Evolutionary conservation across 495 filamentous ascomycete genomes (phyloP).

Genomic region (Podospora didyma): DNA sequence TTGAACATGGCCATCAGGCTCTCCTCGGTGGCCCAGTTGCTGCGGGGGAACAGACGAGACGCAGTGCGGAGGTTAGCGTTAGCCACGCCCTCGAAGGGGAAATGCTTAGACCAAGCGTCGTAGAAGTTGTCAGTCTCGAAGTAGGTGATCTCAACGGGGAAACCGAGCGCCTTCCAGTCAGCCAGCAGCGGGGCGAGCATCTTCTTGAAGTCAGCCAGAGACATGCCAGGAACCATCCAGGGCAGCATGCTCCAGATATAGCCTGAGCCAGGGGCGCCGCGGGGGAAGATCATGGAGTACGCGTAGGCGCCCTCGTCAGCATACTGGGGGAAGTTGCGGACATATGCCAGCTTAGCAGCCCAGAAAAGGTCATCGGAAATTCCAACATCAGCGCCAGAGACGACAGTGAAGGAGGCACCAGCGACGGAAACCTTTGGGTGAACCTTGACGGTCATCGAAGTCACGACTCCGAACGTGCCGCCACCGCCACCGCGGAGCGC

Average conservation of each 20-base stretch:
- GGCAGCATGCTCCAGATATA: conserved; percentile 42
- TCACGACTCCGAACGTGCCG: conserved; percentile 57
- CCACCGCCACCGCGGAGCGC: conserved; percentile 58
- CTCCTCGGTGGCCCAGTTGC: conserved; percentile 37
- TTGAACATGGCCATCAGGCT: conserved; percentile 41
- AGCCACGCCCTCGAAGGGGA: conserved; percentile 46
- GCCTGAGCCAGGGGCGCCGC: conserved; percentile 19
- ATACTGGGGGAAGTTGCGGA: conserved; percentile 41
- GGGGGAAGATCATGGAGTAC: conserved; percentile 39
- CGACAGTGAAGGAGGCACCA: conserved; percentile 31
- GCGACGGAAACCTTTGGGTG: conserved; percentile 37
- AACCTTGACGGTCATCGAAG: conserved; percentile 45
- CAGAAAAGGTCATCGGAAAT: conserved; percentile 46
- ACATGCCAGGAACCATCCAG: conserved; percentile 52
- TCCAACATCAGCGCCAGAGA: conserved; percentile 28
- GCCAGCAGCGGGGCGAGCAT: conserved; percentile 46
- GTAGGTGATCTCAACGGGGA: conserved; percentile 41
- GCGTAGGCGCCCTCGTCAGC: conserved; percentile 51
- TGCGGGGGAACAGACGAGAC: conserved; percentile 49
- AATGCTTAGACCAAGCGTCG: conserved; percentile 42
- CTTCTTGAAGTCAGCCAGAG: conserved; percentile 36
- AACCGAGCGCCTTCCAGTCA: conserved; percentile 28
- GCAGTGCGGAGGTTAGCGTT: conserved; percentile 33
- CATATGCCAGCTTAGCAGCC: conserved; percentile 44
- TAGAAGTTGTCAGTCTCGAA: conserved; percentile 48